phyloP scores from a whole-genome alignment of 139 green algal genomes.

The Asterochloris sp. region DNA sequence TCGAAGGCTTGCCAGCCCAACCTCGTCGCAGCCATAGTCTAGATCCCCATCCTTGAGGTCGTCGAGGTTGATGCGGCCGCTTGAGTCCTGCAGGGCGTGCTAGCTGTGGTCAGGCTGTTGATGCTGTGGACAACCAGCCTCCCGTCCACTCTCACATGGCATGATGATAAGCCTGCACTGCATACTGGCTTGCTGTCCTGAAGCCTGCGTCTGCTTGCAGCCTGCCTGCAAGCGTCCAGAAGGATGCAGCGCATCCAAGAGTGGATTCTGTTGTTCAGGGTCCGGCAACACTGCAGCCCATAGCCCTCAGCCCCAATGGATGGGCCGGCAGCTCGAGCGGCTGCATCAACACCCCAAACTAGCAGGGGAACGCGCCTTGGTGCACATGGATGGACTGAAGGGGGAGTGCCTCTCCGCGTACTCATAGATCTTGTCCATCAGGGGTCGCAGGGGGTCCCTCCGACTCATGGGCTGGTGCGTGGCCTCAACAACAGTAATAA shows the following conservation, averaged over 20 bases:
- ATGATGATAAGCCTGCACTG: no score
- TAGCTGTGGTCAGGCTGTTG: no score
- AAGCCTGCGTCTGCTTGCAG: no score
- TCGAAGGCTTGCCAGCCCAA: conserved; percentile 49
- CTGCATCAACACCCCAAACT: not conserved
- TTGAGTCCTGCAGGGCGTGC: conserved; percentile 5
- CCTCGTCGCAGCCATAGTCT: conserved; percentile 59
- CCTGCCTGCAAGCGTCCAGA: no score
- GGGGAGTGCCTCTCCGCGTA: conserved; percentile 45
- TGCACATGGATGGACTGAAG: conserved; percentile 44
- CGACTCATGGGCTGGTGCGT: conserved; percentile 65
- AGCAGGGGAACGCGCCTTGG: not conserved
- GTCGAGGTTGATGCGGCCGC: conserved; percentile 28
- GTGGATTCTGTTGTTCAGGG: no score
- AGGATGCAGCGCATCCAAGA: no score
- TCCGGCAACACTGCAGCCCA: no score
- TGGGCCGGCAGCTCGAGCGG: no score
- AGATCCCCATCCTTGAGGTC: conserved; percentile 49
- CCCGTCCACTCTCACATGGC: no score
- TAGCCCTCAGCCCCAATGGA: no score
- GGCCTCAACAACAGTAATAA: conserved; percentile 43
- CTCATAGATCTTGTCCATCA: conserved; percentile 74
- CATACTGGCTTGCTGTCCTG: no score
- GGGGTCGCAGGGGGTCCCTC: conserved; percentile 61
- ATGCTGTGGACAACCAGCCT: no score